These are phyloP conservation scores for Oryza longistaminata DNA, from an alignment of 176 grass and related monocot genomes.

Conservation along the genomic window DNA sequence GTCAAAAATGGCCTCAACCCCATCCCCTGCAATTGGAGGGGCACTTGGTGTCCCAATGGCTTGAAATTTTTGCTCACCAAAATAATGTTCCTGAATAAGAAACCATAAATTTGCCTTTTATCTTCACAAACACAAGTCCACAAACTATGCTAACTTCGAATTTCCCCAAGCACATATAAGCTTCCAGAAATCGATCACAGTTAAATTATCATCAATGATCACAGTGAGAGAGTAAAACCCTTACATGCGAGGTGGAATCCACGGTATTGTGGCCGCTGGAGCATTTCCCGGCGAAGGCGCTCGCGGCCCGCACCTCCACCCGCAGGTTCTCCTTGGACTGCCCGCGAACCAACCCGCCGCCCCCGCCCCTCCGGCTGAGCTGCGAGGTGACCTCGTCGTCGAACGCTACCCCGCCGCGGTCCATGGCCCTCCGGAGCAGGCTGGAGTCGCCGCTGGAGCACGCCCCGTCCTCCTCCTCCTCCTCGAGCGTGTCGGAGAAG, in stretches of 20 bases:
- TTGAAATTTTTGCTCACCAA: constrained; percentile 42
- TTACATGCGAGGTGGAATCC: constrained; percentile 40
- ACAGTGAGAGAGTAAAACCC: constrained; percentile 4
- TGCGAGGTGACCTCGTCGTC: constrained; percentile 67
- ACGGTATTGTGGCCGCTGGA: constrained; percentile 4
- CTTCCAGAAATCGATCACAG: not conserved
- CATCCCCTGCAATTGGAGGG: constrained; percentile 70
- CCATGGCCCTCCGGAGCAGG: constrained; percentile 43
- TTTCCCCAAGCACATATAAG: not conserved
- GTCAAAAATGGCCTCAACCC: constrained; percentile 40
- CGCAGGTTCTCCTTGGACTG: constrained; percentile 83
- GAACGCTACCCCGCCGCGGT: constrained; percentile 9
- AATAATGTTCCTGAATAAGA: constrained; percentile 45
- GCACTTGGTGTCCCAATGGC: constrained; percentile 68
- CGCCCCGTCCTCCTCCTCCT: constrained; percentile 63
- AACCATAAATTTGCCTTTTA: not conserved
- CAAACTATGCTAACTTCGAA: not conserved
- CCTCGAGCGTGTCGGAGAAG: constrained; percentile 68
- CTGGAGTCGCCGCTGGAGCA: constrained; percentile 78
- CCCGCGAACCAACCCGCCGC: constrained; percentile 46
- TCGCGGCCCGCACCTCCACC: constrained; percentile 47
- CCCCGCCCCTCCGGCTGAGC: constrained; percentile 40
- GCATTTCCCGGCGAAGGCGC: constrained; percentile 24
- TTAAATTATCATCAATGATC: not conserved
- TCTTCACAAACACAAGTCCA: not conserved